Base-by-base conservation (phyloP, 805 yeast species). In the Candida orba region DNA sequence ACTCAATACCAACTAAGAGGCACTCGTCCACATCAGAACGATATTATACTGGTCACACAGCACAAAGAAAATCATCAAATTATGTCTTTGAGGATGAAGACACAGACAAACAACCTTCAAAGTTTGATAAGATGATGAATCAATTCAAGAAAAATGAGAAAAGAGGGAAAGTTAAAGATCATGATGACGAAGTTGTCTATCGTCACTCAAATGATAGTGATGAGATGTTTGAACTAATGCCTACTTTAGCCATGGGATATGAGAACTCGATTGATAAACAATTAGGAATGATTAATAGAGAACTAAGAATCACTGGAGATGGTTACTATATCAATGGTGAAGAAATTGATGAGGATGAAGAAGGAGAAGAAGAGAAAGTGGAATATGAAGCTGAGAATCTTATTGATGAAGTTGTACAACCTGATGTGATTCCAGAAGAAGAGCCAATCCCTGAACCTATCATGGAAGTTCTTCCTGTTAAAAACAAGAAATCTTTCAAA, bases 231-330 rank as follows among this genome's bases (percentile, higher is more conserved):
- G 55, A 46, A 22, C 30, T 57, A 29, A 55, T 54, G 59, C 61
- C 61, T 2, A 57, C 61, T 1, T 30, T 57, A 14, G 61, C 61
- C 1, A 51, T 52, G 47, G 61, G 61, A 7, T 56, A 45, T 40
- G 58, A 57, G 40, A 57, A 57, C 37, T 50, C 55, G 10, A 24
- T 54, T 22, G 49, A 48, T 14, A 51, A 48, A 27, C 36, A 43
- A 30, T 34, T 50, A 8, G 14, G 13, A 7, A 45, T 43, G 9
- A 45, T 43, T 18, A 42, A 47, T 4, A 51, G 57, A 17, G 61
- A 54, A 34, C 30, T 57, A 31, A 48, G 59, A 33, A 57, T 56
- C 39, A 55, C 57, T 2, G 52, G 52, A 1, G 45, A 47, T 31
- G 61, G 59, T 0, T 57, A 54, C 33, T 57, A 51, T 25, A 49